Base-by-base conservation (phyloP, 768 basidiomycete species). In the Filobasidium wieringae region DNA sequence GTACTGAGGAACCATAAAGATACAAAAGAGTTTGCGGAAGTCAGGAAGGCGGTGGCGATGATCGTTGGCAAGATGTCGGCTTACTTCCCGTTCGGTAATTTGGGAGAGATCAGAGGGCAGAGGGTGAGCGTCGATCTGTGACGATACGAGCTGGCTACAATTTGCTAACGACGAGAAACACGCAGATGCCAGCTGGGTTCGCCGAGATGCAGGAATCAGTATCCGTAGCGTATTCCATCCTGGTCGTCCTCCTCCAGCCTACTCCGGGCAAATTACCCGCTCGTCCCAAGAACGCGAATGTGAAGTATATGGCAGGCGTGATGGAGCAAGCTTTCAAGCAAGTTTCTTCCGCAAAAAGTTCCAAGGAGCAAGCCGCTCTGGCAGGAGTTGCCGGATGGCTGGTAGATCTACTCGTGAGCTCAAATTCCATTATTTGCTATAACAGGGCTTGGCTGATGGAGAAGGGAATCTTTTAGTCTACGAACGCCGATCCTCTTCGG, bases 81-180 rank as follows among this genome's bases (percentile, higher is more conserved):
- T 2, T 89, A 90, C 72, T 95, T 97, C 69, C 92, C 92, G 1
- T 90, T 89, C 39, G 72, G 47, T 8, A 55, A 31, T 7, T 75
- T 6, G 71, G 76, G 60, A 74, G 76, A 47, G 19, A 22, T 3
- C 62, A 63, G 2, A 56, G 60, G 24, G 34, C 53, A 34, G 27
- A 29, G 11, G 51, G 40, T 51, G 55, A 62, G 51, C 24, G 24
- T 17, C 8, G 14, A 12, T n/a, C 27, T 12, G 29, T 26, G 17
- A 31, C 7, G 50, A 2, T 30, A 9, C 50, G n/a, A 4, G 19
- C 29, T 11, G n/a, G n/a, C 12, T 47, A 19, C 29, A 6, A 47
- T 22, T 8, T 40, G 37, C 32, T 53, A 19, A 55, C 8, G 27
- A 19, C 29, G 7, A 27, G 30, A 11, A 36, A 29, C 50, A n/a